Conservation (phyloP, 495 filamentous ascomycete genomes). For the Emericellopsis terricola region DNA sequence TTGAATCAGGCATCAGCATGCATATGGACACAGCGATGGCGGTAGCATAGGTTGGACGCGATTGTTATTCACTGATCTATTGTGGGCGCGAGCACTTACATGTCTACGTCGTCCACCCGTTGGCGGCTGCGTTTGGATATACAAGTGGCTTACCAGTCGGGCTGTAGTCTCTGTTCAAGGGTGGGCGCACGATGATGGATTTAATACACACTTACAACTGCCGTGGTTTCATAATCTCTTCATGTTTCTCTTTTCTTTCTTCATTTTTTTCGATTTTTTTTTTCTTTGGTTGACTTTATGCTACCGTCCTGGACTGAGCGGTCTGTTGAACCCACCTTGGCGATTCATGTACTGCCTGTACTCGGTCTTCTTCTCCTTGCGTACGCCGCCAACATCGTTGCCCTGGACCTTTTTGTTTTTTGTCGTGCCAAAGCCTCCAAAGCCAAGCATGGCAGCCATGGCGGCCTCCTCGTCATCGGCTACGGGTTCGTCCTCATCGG, state of each 20-base stretch:
- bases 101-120: constrained; percentile 1
- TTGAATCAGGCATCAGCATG: background rate
- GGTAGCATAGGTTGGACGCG: no score
- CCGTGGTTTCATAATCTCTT: no score
- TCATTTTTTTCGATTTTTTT: background rate
- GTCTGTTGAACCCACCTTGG: constrained; percentile 87
- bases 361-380: constrained; percentile 90
- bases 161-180: no score
- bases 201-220: no score
- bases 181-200: no score
- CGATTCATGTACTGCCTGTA: constrained; percentile 99
- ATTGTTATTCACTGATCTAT: no score
- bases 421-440: constrained; percentile 66
- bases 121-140: background rate
- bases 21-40: no score
- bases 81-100: no score
- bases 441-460: constrained; percentile 80
- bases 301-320: constrained; percentile 39
- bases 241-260: no score
- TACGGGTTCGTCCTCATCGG: constrained; percentile 39
- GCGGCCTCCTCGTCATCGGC: constrained; percentile 55
- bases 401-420: constrained; percentile 82
- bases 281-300: background rate
- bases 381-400: constrained; percentile 67
- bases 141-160: no score